Percentiles rank a stretch among this genome's conserved stretches.
phyloP scores from a whole-genome alignment of 495 filamentous ascomycete species.

The Acidiella bohemica region DNA sequence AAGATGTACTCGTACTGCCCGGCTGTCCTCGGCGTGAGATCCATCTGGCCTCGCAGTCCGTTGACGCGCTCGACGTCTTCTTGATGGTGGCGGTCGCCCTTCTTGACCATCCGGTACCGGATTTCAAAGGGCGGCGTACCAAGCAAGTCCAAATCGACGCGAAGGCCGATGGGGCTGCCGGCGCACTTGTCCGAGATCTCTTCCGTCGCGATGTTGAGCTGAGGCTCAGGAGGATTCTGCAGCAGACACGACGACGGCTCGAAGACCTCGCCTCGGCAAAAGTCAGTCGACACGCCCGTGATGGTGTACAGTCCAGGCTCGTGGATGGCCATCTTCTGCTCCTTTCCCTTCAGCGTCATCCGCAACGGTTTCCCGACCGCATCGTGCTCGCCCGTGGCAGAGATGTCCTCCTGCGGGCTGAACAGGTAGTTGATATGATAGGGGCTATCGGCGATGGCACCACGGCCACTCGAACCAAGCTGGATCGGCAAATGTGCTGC shows the following conservation, averaged over 20 bases:
- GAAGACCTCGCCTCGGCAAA: slow-evolving; percentile 73
- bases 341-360: slow-evolving; percentile 37
- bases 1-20: slow-evolving; percentile 83
- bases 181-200: slow-evolving; percentile 89
- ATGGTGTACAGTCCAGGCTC: slow-evolving; percentile 77
- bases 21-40: slow-evolving; percentile 66
- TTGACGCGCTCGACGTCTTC: slow-evolving; percentile 41
- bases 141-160: slow-evolving; percentile 72
- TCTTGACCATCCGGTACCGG: slow-evolving; percentile 51
- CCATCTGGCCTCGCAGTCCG: slow-evolving; percentile 61
- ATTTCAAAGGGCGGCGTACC: slow-evolving; percentile 83
- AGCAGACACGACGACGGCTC: slow-evolving; percentile 86
- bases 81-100: slow-evolving; percentile 40
- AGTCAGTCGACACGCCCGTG: slow-evolving; percentile 59
- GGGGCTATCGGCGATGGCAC: slow-evolving; percentile 37
- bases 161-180: slow-evolving; percentile 76
- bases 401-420: slow-evolving; percentile 51
- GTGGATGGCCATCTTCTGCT: slow-evolving; percentile 44
- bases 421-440: slow-evolving; percentile 55
- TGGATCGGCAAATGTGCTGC: slow-evolving; percentile 54
- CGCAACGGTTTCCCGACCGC: slow-evolving; percentile 38
- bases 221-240: slow-evolving; percentile 79
- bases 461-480: slow-evolving; percentile 48
- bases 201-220: slow-evolving; percentile 54
- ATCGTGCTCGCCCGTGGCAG: slow-evolving; percentile 49